Evolutionary conservation across 768 basidiomycete genomes (phyloP).

Genomic region (Leccinum imitatum): DNA sequence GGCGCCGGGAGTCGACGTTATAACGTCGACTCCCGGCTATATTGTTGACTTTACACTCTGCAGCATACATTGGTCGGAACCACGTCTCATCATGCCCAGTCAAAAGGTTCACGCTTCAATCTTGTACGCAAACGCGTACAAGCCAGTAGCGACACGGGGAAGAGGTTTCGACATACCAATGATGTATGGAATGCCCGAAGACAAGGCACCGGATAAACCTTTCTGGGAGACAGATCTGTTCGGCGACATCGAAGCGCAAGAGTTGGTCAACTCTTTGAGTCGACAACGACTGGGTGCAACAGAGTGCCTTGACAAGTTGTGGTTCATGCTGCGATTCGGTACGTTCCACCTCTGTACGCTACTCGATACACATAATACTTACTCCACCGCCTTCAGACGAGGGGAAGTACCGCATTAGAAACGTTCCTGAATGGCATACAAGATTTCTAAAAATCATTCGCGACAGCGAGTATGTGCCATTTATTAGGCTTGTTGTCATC

Average conservation of each 20-base stretch:
- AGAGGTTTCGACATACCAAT: background rate
- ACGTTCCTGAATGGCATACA: slow-evolving; percentile 12
- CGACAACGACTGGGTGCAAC: slow-evolving; percentile 6
- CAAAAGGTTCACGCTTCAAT: slow-evolving; percentile 1
- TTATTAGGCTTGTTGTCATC: slow-evolving; percentile 22
- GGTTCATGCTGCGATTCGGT: slow-evolving; percentile 13
- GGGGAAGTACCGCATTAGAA: slow-evolving; percentile 19
- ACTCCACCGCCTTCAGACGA: slow-evolving; percentile 10
- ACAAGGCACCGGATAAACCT: background rate
- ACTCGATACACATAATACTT: background rate
- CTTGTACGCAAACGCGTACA: background rate
- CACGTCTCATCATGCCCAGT: slow-evolving; percentile 11
- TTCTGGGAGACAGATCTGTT: slow-evolving; percentile 16
- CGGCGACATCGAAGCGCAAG: slow-evolving; percentile 5
- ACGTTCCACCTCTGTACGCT: background rate
- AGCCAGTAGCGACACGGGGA: background rate
- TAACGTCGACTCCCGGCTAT: background rate
- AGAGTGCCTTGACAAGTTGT: slow-evolving; percentile 12
- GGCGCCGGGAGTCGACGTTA: too few species aligned
- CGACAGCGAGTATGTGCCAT: slow-evolving; percentile 6
- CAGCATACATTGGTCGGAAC: slow-evolving; percentile 9
- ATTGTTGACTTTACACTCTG: background rate
- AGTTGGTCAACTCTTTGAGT: slow-evolving; percentile 5
- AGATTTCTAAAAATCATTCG: slow-evolving; percentile 12
- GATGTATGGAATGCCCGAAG: background rate